Conservation (phyloP, 2,329 filamentous ascomycete species). For the Apiospora aurea region DNA sequence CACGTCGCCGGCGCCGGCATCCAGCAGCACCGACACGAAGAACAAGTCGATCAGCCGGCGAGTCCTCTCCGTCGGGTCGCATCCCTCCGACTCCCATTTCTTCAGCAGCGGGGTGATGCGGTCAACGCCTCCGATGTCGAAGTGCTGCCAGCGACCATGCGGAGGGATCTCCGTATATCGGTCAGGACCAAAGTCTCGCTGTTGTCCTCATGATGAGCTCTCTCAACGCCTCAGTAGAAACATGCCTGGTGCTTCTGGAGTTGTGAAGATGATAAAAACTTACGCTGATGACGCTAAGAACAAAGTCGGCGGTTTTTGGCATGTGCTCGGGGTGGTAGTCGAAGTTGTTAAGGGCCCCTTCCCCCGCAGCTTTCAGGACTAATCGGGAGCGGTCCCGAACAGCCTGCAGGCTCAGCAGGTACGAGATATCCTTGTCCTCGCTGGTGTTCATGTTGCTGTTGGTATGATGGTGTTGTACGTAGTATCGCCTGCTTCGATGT, state of each 20-base stretch:
- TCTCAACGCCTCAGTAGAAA: background rate
- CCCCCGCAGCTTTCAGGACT: constrained; percentile 46
- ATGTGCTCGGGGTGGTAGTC: constrained; percentile 48
- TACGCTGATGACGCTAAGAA: constrained; percentile 52
- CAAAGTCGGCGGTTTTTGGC: constrained; percentile 49
- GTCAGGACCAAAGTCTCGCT: constrained; percentile 60
- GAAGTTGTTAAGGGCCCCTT: constrained; percentile 50
- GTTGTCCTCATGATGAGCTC: background rate
- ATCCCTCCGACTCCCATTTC: constrained; percentile 48
- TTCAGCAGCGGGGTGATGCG: constrained; percentile 54
- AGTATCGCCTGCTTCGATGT: background rate
- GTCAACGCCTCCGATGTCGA: constrained; percentile 61
- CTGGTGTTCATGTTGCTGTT: constrained; percentile 5
- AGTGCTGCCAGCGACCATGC: constrained; percentile 69
- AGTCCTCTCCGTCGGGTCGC: constrained; percentile 54
- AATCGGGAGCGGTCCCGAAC: constrained; percentile 45
- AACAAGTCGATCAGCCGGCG: constrained; percentile 67
- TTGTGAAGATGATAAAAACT: constrained; percentile 3
- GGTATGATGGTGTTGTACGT: background rate
- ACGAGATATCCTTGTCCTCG: constrained; percentile 34
- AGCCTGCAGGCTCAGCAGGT: constrained; percentile 46
- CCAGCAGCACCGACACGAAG: constrained; percentile 65
- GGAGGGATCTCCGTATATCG: constrained; percentile 55
- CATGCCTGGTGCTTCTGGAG: background rate
- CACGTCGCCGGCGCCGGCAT: constrained; percentile 59